Evolutionary conservation across 202 grass and related monocot species (phyloP).

Genomic region (Elaeis oleifera): DNA sequence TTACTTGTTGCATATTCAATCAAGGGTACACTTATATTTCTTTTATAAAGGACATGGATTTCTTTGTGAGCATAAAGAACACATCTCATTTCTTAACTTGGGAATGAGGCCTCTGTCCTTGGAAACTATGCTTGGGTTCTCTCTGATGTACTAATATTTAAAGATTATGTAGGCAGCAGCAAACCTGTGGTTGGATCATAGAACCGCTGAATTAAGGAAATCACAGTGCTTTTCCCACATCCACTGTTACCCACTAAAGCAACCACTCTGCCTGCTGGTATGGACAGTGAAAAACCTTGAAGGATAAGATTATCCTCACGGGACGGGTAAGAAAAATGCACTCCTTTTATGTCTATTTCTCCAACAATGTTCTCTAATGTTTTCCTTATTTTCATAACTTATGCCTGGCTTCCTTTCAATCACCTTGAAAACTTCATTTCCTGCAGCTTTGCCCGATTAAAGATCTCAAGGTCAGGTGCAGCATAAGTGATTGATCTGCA

Average conservation of each 20-base stretch:
- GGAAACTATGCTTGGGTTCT: too few relatives aligned
- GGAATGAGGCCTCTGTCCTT: too few relatives aligned
- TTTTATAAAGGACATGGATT: too few relatives aligned
- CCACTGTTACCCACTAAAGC: conserved; percentile 60
- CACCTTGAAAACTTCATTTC: conserved; percentile 48
- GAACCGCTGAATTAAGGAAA: conserved; percentile 53
- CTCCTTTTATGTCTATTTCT: conserved; percentile 35
- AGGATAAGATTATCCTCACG: conserved; percentile 39
- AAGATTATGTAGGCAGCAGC: not conserved
- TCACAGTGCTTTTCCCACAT: conserved; percentile 62
- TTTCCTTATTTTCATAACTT: conserved; percentile 29
- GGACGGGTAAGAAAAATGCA: conserved; percentile 50
- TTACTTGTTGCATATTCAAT: too few relatives aligned
- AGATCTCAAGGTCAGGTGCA: conserved; percentile 56
- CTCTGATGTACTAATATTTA: too few relatives aligned
- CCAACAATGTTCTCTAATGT: conserved; percentile 30
- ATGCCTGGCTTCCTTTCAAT: conserved; percentile 45
- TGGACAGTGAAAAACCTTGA: conserved; percentile 39
- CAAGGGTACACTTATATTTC: too few relatives aligned
- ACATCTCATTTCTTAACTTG: too few relatives aligned
- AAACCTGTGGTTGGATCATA: conserved; percentile 46
- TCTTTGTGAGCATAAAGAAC: too few relatives aligned
- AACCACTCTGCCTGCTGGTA: conserved; percentile 40
- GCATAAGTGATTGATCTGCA: conserved; percentile 57
- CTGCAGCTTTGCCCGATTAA: conserved; percentile 52